Conservation (phyloP, 148 eudicot species). For the Gaultheria prostrata region DNA sequence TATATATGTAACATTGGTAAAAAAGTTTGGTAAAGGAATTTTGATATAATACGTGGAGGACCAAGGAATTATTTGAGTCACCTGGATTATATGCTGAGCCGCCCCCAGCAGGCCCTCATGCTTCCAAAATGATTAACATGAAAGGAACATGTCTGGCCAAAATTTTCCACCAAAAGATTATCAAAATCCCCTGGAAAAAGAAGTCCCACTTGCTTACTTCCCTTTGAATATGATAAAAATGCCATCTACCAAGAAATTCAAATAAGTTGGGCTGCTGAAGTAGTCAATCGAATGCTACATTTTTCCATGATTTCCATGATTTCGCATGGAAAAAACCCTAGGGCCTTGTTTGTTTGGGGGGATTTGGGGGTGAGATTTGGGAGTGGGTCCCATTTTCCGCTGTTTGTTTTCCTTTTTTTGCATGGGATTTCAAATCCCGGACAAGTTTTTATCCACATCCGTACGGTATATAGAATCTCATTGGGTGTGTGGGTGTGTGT, state of each 20-base stretch:
- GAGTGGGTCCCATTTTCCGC: too few species aligned
- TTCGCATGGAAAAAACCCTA: too few species aligned
- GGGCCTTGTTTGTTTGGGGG: too few species aligned
- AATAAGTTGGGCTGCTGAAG: neutral
- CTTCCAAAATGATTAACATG: too few species aligned
- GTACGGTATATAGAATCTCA: too few species aligned
- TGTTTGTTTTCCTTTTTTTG: too few species aligned
- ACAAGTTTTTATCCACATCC: too few species aligned
- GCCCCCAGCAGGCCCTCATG: neutral
- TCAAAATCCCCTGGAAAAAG: neutral
- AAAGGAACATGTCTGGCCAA: too few species aligned
- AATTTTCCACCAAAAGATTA: neutral
- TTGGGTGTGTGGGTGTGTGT: too few species aligned
- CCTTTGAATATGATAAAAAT: neutral
- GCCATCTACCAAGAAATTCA: neutral
- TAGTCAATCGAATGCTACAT: neutral
- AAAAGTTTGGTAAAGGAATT: neutral
- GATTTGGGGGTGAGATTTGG: too few species aligned
- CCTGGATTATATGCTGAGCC: neutral
- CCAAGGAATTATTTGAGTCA: neutral
- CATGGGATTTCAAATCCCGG: too few species aligned
- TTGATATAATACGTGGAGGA: neutral
- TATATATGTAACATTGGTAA: neutral
- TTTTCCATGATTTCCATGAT: neutral
- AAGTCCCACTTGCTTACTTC: neutral